Evolutionary conservation across 148 eudicot genomes (phyloP), one percentile per base, ranked within the genome.

Genomic region (Beta vulgaris): DNA sequence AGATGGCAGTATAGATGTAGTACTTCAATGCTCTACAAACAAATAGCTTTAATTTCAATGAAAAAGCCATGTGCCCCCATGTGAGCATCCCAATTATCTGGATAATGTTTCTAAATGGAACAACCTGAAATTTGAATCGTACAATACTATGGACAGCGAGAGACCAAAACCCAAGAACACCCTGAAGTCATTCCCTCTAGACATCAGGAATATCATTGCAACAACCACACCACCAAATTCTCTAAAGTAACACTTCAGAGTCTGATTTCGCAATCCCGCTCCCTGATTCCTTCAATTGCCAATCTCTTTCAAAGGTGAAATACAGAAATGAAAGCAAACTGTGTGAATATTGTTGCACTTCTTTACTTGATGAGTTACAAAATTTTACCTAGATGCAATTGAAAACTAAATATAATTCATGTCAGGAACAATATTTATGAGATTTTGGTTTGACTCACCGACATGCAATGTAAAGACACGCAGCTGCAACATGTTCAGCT

Each of bases 391-490:
- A 32, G 59, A 36, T 28, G 67, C 71, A 51, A 32, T 54, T 9
- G 36, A 43, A 68, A 54, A 42, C 43, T 11, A 16, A 48, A 36
- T 42, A 54, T 39, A 57, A 53, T 48, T 35, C 32, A 65, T 46
- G 63, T 7, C 25, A 59, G 28, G 72, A 71, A 35, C 37, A 32
- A 15, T 36, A 55, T 3, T 31, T 13, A 37, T 25, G 64, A 59
- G 49, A 59, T 7, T 32, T 35, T 54, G 54, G 39, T 39, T 39
- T 55, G 39, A 70, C 90, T 87, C 83, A 92, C 97, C 95, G 85
- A 77, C 95, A 90, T 32, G 87, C 77, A 61, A 92, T 87, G 78
- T 92, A 92, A 66, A 92, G 92, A 73, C 97, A 92, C 35, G 94
- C 82, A 77, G 95, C 95, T 62, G 81, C 84, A 73, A 92, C 97